Evolutionary conservation across 371 early-diverging fungal genomes (phyloP).

Genomic region (Mortierella polycephala): DNA sequence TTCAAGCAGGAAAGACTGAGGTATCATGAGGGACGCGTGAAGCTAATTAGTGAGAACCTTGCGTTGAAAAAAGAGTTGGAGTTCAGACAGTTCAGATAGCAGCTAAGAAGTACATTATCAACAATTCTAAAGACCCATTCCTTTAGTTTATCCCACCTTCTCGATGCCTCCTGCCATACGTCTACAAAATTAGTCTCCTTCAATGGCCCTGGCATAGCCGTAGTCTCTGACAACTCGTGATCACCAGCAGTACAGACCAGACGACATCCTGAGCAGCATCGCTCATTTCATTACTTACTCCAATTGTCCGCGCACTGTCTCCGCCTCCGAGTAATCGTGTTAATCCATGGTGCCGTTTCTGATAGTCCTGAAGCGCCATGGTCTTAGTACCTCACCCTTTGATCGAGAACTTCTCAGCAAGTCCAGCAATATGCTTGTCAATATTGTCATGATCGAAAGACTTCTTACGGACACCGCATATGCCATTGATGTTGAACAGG

Average conservation of each 20-base stretch:
- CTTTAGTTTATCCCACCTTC: too few species aligned
- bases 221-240: constrained; percentile 47
- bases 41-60: too few species aligned
- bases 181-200: too few species aligned
- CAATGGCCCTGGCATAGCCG: constrained; percentile 22
- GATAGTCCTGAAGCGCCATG: constrained; percentile 24
- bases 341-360: constrained; percentile 8
- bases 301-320: constrained; percentile 6
- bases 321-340: constrained; percentile 28
- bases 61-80: too few species aligned
- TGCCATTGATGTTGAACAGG: constrained; percentile 35
- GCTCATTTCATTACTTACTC: constrained; percentile 21
- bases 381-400: constrained; percentile 22
- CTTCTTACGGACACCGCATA: constrained; percentile 41
- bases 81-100: too few species aligned
- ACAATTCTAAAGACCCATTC: too few species aligned
- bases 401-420: constrained; percentile 37
- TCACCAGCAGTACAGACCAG: constrained; percentile 28
- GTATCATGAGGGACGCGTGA: too few species aligned
- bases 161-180: too few species aligned
- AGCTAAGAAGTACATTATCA: too few species aligned
- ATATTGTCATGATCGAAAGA: constrained; percentile 23
- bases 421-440: constrained; percentile 25
- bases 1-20: too few species aligned
- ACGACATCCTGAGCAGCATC: constrained; percentile 39